Percentiles rank a stretch among this genome's conserved stretches.
These are phyloP conservation scores for Fraxinus xanthoxyloides DNA, from an alignment of 305 asterid genomes.

Conservation along the genomic window DNA sequence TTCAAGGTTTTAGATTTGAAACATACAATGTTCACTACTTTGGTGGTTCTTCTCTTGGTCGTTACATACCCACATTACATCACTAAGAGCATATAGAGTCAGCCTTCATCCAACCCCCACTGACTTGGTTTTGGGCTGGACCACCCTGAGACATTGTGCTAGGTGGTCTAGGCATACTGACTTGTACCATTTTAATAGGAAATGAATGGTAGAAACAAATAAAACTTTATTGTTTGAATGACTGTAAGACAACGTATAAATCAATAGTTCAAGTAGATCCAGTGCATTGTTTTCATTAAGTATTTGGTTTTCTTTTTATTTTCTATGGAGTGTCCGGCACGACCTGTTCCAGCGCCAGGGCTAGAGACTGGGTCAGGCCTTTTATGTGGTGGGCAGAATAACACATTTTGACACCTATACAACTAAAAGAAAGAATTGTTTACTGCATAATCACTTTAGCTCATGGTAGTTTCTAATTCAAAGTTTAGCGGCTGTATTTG, in stretches of 20 bases:
- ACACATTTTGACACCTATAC: not conserved
- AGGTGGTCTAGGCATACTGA: not conserved
- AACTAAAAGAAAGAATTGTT: not conserved
- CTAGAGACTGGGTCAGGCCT: not conserved
- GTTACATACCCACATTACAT: not conserved
- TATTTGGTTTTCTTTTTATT: not conserved
- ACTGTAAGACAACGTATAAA: not conserved
- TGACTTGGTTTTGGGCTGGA: not conserved
- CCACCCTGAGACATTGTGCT: not conserved
- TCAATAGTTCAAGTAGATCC: not conserved
- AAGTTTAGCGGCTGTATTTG: not conserved
- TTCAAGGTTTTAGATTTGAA: not conserved
- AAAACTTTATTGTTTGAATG: not conserved
- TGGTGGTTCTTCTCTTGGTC: not conserved
- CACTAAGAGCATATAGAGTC: not conserved
- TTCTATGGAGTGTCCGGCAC: not conserved
- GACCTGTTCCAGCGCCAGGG: not conserved
- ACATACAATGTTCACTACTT: not conserved
- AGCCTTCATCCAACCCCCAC: not conserved
- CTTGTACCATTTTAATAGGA: not conserved
- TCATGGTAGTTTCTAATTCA: not conserved
- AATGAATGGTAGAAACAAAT: not conserved
- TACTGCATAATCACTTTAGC: not conserved
- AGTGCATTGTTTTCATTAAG: not conserved
- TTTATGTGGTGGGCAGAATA: not conserved